Evolutionary conservation across 768 basidiomycete species (phyloP).

Genomic region (Lentinus tigrinus): DNA sequence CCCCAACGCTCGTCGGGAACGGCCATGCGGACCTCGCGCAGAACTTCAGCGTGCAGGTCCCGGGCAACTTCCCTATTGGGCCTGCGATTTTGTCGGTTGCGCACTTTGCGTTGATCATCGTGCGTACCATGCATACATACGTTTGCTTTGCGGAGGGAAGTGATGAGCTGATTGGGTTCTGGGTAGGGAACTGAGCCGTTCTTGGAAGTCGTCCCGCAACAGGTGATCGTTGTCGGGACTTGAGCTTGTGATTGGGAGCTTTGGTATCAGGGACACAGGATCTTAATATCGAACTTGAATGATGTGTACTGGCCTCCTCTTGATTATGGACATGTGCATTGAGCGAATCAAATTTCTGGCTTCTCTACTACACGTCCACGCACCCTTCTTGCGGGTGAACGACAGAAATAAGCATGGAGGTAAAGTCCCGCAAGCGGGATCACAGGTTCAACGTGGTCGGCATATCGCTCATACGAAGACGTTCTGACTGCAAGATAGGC

Average conservation of each 20-base stretch:
- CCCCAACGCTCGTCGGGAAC: conserved; percentile 12
- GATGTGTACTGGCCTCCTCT: too few relatives aligned
- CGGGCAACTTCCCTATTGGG: conserved; percentile 8
- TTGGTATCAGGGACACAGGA: too few relatives aligned
- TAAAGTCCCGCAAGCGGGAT: too few relatives aligned
- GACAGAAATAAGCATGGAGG: too few relatives aligned
- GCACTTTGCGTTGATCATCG: conserved; percentile 21
- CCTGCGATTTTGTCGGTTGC: conserved; percentile 13
- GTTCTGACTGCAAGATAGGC: conserved; percentile 24
- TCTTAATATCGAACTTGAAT: too few relatives aligned
- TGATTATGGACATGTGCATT: too few relatives aligned
- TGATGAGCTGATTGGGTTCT: background rate
- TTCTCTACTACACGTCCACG: too few relatives aligned
- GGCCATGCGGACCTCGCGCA: conserved; percentile 7
- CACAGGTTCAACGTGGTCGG: too few relatives aligned
- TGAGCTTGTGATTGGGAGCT: too few relatives aligned
- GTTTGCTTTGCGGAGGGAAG: background rate
- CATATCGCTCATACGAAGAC: conserved; percentile 23
- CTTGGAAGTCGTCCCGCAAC: background rate
- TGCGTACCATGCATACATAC: too few relatives aligned
- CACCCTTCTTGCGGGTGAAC: too few relatives aligned
- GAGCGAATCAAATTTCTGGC: too few relatives aligned
- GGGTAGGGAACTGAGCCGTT: background rate
- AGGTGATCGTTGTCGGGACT: background rate
- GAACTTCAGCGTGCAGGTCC: conserved; percentile 28